A percentile compares a stretch with the other conserved stretches of the same genome.
Conservation (phyloP, 441 rosid genomes). For the Aquilaria agallochum region DNA sequence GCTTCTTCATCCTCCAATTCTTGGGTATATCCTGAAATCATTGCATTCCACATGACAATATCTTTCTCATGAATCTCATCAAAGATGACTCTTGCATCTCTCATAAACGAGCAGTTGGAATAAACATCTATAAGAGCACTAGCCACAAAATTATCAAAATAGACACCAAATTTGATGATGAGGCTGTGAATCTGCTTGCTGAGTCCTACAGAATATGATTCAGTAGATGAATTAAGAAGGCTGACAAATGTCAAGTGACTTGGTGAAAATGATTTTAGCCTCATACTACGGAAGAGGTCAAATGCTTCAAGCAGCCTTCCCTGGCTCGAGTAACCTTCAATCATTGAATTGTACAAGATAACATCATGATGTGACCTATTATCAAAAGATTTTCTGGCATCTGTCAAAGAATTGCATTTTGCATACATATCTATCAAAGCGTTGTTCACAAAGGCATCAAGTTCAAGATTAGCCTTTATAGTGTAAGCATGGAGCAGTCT, state of each 20-base stretch:
- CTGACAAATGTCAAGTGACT: constrained; percentile 66
- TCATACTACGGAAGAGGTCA: constrained; percentile 53
- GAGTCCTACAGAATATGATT: constrained; percentile 35
- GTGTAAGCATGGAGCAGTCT: constrained; percentile 62
- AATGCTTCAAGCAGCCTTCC: constrained; percentile 48
- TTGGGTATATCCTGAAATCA: constrained; percentile 63
- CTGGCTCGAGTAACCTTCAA: constrained; percentile 68
- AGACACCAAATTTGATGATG: constrained; percentile 46
- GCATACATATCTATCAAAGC: constrained; percentile 73
- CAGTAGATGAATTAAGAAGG: constrained; percentile 58
- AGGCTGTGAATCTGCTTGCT: constrained; percentile 68
- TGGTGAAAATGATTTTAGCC: constrained; percentile 38
- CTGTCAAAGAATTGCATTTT: constrained; percentile 45
- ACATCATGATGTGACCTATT: constrained; percentile 33
- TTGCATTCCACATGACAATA: constrained; percentile 69
- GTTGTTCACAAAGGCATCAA: constrained; percentile 49
- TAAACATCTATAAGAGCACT: constrained; percentile 68
- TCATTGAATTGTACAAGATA: constrained; percentile 60
- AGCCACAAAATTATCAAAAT: constrained; percentile 38
- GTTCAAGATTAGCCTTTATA: constrained; percentile 50
- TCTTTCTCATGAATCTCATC: constrained; percentile 60
- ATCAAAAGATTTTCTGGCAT: constrained; percentile 59
- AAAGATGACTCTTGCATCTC: constrained; percentile 59
- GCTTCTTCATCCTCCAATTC: constrained; percentile 58
- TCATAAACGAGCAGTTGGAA: constrained; percentile 45